phyloP scores from a whole-genome alignment of 208 protist genomes.

The Balamuthia mandrillaris region DNA sequence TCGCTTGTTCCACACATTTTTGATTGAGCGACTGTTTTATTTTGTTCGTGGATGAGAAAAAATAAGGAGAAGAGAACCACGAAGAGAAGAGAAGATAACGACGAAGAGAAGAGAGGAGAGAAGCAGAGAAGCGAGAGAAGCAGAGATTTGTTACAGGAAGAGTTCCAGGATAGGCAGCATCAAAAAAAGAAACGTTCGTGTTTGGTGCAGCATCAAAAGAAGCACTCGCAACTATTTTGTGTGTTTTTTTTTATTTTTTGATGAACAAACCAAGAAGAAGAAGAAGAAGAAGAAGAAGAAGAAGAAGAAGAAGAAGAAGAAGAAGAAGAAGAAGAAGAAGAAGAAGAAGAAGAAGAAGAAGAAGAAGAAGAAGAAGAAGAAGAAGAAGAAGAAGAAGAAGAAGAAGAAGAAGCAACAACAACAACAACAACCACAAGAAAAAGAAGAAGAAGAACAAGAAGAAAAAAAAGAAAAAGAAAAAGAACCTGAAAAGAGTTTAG shows the following conservation, averaged over 20 bases:
- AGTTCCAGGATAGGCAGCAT: constrained; percentile 63
- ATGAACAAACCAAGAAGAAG: too few species aligned
- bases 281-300: too few species aligned
- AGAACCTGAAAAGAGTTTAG: constrained; percentile 45
- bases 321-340: too few species aligned
- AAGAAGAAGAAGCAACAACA: neutral
- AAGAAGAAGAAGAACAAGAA: neutral
- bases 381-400: neutral
- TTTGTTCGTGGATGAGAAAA: neutral
- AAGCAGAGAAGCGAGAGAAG: neutral
- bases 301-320: too few species aligned
- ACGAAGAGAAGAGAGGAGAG: too few species aligned
- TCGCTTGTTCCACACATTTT: constrained; percentile 55
- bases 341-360: too few species aligned
- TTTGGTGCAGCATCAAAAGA: constrained; percentile 47
- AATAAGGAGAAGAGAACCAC: too few species aligned
- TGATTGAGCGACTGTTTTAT: constrained; percentile 31
- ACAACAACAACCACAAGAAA: neutral
- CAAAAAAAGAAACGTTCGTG: constrained; percentile 53
- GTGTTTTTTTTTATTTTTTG: too few species aligned
- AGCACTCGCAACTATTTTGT: constrained; percentile 17
- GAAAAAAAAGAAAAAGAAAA: neutral
- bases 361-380: too few species aligned
- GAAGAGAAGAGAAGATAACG: too few species aligned
- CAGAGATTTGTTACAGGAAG: constrained; percentile 43